Evolutionary conservation across 352 stramenopile genomes (phyloP).

Genomic region (Pythium vanterpoolii): DNA sequence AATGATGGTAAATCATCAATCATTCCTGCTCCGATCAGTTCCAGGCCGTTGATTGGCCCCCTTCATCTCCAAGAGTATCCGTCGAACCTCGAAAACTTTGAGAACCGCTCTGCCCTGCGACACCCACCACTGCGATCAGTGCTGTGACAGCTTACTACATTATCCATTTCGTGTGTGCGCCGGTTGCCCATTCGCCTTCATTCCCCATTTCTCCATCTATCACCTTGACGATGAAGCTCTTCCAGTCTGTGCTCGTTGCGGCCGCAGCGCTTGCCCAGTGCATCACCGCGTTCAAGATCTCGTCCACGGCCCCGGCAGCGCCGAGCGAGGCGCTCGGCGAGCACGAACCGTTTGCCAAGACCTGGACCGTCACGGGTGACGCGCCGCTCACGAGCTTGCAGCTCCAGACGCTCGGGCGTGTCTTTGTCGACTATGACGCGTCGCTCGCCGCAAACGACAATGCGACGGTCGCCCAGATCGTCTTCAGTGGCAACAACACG

Average conservation of each 20-base stretch:
- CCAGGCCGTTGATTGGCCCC: neutral
- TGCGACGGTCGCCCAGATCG: slow-evolving; percentile 23
- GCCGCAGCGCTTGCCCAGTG: neutral
- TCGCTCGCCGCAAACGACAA: slow-evolving; percentile 18
- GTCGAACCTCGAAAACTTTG: neutral
- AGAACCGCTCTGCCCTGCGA: neutral
- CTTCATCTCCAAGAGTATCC: neutral
- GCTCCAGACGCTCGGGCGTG: slow-evolving; percentile 31
- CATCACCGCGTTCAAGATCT: slow-evolving; percentile 13
- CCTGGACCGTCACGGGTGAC: slow-evolving; percentile 30
- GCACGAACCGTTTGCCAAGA: slow-evolving; percentile 20
- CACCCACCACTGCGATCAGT: neutral
- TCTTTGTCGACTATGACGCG: slow-evolving; percentile 39
- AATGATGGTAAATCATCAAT: slow-evolving; percentile 3
- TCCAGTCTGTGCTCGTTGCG: slow-evolving; percentile 3
- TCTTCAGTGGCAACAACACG: slow-evolving; percentile 25
- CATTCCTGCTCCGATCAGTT: neutral
- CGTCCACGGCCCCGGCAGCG: neutral
- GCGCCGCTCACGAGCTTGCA: slow-evolving; percentile 24
- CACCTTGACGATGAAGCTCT: slow-evolving; percentile 6
- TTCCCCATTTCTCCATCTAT: neutral
- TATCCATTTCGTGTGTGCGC: too few relatives aligned
- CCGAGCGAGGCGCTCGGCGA: slow-evolving; percentile 1
- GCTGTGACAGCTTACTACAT: too few relatives aligned
- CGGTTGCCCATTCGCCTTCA: neutral